phyloP scores from a whole-genome alignment of 2,329 filamentous ascomycete species.

The Boeremia lycopersici region DNA sequence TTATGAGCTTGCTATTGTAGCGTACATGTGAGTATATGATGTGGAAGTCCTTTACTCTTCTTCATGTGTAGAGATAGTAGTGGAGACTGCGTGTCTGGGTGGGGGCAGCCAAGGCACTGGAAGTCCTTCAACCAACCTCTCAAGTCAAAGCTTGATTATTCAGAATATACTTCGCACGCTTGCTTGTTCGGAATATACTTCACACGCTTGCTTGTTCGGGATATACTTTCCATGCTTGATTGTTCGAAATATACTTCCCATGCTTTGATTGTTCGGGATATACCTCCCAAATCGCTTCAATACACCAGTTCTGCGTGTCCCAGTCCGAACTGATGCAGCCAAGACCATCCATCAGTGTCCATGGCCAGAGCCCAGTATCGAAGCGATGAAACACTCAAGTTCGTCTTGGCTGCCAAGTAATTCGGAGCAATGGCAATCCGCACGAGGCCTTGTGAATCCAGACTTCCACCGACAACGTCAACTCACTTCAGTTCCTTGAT shows the following conservation, averaged over 20 bases:
- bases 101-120: too few relatives aligned
- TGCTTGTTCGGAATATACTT: too few relatives aligned
- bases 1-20: not conserved
- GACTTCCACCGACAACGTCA: not conserved
- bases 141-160: too few relatives aligned
- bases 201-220: too few relatives aligned
- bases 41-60: not conserved
- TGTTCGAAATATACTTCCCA: too few relatives aligned
- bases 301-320: not conserved
- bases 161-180: too few relatives aligned
- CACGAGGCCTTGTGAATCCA: not conserved
- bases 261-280: too few relatives aligned
- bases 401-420: not conserved
- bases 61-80: too few relatives aligned
- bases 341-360: not conserved
- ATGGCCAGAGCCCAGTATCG: not conserved
- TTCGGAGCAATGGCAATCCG: not conserved
- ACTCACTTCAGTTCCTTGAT: constrained; percentile 31
- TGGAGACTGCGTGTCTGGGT: too few relatives aligned
- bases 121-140: too few relatives aligned
- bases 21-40: not conserved
- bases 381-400: not conserved
- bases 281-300: too few relatives aligned
- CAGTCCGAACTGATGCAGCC: not conserved
- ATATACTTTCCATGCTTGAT: too few relatives aligned